phyloP scores from a whole-genome alignment of 2,329 filamentous ascomycete species.

The Kalmusia sp. region DNA sequence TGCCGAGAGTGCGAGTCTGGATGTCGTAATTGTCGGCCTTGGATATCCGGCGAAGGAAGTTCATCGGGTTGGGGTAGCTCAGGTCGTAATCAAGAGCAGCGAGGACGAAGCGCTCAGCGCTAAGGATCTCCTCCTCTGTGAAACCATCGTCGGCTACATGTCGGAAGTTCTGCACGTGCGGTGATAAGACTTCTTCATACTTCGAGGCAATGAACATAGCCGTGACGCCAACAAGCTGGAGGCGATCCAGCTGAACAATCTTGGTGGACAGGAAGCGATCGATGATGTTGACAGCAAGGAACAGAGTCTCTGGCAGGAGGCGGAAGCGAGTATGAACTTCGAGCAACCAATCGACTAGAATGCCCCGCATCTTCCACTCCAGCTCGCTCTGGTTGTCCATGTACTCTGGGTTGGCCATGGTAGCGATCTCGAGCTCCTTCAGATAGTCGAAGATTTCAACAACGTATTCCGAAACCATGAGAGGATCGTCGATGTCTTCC shows the following conservation, averaged over 20 bases:
- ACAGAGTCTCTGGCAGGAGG: conserved; percentile 92
- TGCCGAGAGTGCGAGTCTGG: conserved; percentile 93
- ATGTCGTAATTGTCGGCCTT: conserved; percentile 99
- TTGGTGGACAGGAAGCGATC: conserved; percentile 96
- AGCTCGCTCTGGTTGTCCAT: conserved; percentile 94
- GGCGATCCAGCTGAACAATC: conserved; percentile 92
- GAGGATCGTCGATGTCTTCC: conserved; percentile 89
- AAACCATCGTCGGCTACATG: conserved; percentile 98
- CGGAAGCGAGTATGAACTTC: conserved; percentile 98
- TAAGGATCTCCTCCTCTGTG: conserved; percentile 91
- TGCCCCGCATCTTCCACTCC: conserved; percentile 98
- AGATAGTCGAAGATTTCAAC: conserved; percentile 98
- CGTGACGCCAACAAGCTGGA: conserved; percentile 95
- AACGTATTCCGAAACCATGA: conserved; percentile 98
- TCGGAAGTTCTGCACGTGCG: conserved; percentile 95
- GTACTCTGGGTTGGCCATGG: conserved; percentile 89
- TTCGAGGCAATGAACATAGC: conserved; percentile 99
- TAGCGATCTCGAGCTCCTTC: conserved; percentile 79
- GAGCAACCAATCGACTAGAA: conserved; percentile 96
- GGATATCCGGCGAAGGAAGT: conserved; percentile 97
- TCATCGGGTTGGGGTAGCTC: conserved; percentile 99
- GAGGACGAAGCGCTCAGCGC: conserved; percentile 94
- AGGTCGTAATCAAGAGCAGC: conserved; percentile 93
- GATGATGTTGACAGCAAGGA: conserved; percentile 97
- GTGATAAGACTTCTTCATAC: conserved; percentile 97